These are phyloP conservation scores for Fistulifera pelliculosa DNA, from an alignment of 108 stramenopile species.

Conservation along the genomic window DNA sequence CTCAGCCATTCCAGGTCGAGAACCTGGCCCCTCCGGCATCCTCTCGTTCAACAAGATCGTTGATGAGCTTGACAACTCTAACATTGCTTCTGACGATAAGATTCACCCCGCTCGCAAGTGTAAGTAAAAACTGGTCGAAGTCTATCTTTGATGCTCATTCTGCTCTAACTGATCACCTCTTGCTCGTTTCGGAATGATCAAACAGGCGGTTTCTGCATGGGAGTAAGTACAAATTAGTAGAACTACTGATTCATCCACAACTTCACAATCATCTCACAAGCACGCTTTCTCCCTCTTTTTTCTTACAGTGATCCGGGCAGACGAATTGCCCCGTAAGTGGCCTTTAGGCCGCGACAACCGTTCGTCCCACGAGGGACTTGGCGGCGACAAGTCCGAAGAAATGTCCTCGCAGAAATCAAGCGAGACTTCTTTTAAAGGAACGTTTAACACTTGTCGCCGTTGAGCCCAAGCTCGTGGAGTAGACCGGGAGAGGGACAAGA, in stretches of 20 bases:
- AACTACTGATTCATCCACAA: not conserved
- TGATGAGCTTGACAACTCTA: constrained; percentile 35
- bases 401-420: too few relatives aligned
- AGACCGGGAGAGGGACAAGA: too few relatives aligned
- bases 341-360: constrained; percentile 33
- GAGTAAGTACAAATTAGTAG: too few relatives aligned
- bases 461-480: too few relatives aligned
- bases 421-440: too few relatives aligned
- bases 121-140: constrained; percentile 5
- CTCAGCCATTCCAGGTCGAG: constrained; percentile 18
- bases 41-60: constrained; percentile 7
- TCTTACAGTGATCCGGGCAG: constrained; percentile 54
- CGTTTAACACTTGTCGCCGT: too few relatives aligned
- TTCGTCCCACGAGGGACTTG: constrained; percentile 28
- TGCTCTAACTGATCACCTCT: too few relatives aligned
- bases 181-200: too few relatives aligned
- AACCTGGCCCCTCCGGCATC: not conserved
- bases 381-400: too few relatives aligned
- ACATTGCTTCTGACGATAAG: constrained; percentile 26
- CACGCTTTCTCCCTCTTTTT: too few relatives aligned
- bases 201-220: constrained; percentile 42
- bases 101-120: constrained; percentile 53
- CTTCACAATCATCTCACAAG: constrained; percentile 1
- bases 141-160: too few relatives aligned
- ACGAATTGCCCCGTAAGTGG: constrained; percentile 61